phyloP scores from a whole-genome alignment of 1,284 basidiomycete genomes.

The Sanghuangporus weigelae region DNA sequence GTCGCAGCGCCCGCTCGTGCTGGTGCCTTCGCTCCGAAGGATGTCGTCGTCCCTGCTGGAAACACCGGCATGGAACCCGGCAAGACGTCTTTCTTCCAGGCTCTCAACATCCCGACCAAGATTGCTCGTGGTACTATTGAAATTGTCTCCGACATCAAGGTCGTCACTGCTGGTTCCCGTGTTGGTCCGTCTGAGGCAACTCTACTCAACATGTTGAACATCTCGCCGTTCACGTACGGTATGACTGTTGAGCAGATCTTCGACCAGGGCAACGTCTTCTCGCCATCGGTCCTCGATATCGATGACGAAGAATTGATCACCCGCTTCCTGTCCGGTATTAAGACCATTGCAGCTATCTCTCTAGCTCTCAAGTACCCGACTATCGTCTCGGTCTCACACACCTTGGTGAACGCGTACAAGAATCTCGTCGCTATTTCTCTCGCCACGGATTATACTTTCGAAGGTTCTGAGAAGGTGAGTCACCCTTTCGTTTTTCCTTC shows the following conservation, averaged over 20 bases:
- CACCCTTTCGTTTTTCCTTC: slow-evolving; percentile 13
- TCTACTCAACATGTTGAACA: slow-evolving; percentile 98
- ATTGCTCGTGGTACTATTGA: slow-evolving; percentile 99
- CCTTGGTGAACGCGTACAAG: slow-evolving; percentile 99
- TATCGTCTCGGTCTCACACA: slow-evolving; percentile 89
- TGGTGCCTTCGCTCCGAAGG: slow-evolving; percentile 90
- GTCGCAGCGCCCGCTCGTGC: slow-evolving; percentile 98
- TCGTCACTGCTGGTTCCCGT: slow-evolving; percentile 87
- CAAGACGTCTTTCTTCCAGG: slow-evolving; percentile 99
- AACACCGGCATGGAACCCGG: slow-evolving; percentile 99
- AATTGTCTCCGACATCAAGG: slow-evolving; percentile 97
- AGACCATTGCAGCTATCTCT: slow-evolving; percentile 94
- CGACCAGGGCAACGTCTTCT: slow-evolving; percentile 88
- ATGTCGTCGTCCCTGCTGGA: slow-evolving; percentile 89
- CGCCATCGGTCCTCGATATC: slow-evolving; percentile 89
- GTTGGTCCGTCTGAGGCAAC: slow-evolving; percentile 98
- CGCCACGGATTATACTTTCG: slow-evolving; percentile 93
- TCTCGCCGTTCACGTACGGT: slow-evolving; percentile 98
- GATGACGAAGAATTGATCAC: slow-evolving; percentile 88
- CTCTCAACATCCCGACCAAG: slow-evolving; percentile 99
- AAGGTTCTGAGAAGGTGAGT: slow-evolving; percentile 87
- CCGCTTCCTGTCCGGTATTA: slow-evolving; percentile 90
- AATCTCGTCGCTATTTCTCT: slow-evolving; percentile 91
- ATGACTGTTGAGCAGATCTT: slow-evolving; percentile 96
- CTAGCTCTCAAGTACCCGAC: slow-evolving; percentile 96